Conservation (phyloP, 208 protist species). For the Lotmaria passim region DNA sequence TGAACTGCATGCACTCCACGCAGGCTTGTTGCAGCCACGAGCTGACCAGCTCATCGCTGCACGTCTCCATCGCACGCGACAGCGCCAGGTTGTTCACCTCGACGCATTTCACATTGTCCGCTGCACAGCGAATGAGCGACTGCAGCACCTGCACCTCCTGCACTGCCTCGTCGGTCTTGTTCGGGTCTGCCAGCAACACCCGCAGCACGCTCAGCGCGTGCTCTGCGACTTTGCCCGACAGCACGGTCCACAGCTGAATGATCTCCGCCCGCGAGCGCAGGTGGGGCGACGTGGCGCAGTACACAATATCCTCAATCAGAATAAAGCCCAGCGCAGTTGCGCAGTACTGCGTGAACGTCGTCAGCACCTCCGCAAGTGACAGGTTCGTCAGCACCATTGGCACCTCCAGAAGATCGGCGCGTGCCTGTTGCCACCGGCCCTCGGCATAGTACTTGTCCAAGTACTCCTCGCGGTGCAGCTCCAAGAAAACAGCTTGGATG, state of each 20-base stretch:
- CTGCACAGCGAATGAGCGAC: slow-evolving; percentile 59
- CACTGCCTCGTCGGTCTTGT: slow-evolving; percentile 66
- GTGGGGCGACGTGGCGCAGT: slow-evolving; percentile 79
- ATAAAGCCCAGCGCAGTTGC: slow-evolving; percentile 80
- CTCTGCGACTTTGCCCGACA: slow-evolving; percentile 53
- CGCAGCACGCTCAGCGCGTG: slow-evolving; percentile 51
- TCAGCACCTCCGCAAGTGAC: slow-evolving; percentile 43
- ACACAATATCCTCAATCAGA: slow-evolving; percentile 85
- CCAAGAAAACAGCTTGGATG: slow-evolving; percentile 81
- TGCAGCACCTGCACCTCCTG: slow-evolving; percentile 69
- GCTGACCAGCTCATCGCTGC: slow-evolving; percentile 83
- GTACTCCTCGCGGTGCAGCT: slow-evolving; percentile 80
- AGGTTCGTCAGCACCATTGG: slow-evolving; percentile 41
- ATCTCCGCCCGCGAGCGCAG: slow-evolving; percentile 79
- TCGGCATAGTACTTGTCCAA: slow-evolving; percentile 78
- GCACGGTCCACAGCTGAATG: slow-evolving; percentile 75
- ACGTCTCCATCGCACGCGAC: slow-evolving; percentile 69
- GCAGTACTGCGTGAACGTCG: slow-evolving; percentile 65
- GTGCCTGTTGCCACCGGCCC: slow-evolving; percentile 70
- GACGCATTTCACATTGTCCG: slow-evolving; percentile 69
- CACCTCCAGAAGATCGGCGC: slow-evolving; percentile 62
- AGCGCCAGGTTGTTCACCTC: slow-evolving; percentile 76
- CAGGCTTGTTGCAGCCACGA: slow-evolving; percentile 84
- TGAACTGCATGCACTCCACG: slow-evolving; percentile 61
- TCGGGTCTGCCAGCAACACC: slow-evolving; percentile 56